Conservation (phyloP, 2,329 filamentous ascomycete genomes). For the Coleophoma eucalyptorum region DNA sequence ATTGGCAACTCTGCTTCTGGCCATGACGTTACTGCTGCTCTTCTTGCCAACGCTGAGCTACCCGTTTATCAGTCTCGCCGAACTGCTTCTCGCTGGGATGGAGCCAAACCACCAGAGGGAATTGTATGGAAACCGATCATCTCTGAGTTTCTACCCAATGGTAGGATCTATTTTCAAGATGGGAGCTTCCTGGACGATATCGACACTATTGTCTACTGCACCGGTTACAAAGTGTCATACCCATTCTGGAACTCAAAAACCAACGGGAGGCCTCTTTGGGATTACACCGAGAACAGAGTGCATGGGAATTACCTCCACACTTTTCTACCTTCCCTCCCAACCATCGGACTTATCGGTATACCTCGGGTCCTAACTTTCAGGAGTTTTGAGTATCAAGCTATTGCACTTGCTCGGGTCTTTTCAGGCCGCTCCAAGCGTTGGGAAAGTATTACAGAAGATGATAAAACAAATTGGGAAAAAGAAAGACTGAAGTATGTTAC, state of each 20-base stretch:
- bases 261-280: slow-evolving; percentile 44
- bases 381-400: slow-evolving; percentile 52
- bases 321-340: slow-evolving; percentile 43
- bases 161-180: slow-evolving; percentile 54
- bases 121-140: slow-evolving; percentile 53
- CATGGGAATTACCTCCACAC: slow-evolving; percentile 46
- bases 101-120: slow-evolving; percentile 38
- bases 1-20: slow-evolving; percentile 85
- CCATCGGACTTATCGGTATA: slow-evolving; percentile 47
- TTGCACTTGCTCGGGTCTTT: slow-evolving; percentile 47
- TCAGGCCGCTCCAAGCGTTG: slow-evolving; percentile 34
- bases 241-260: slow-evolving; percentile 57
- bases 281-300: slow-evolving; percentile 42
- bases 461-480: slow-evolving; percentile 42
- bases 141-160: slow-evolving; percentile 35
- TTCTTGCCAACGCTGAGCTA: slow-evolving; percentile 30
- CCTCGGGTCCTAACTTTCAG: slow-evolving; percentile 48
- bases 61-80: slow-evolving; percentile 50
- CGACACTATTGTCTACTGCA: slow-evolving; percentile 79
- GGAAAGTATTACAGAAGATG: slow-evolving; percentile 24
- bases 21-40: slow-evolving; percentile 71
- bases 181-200: slow-evolving; percentile 60
- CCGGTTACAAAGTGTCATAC: slow-evolving; percentile 79
- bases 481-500: slow-evolving; percentile 28
- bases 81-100: slow-evolving; percentile 46